phyloP scores from a whole-genome alignment of 345 rosid species.

The Populus davidiana region DNA sequence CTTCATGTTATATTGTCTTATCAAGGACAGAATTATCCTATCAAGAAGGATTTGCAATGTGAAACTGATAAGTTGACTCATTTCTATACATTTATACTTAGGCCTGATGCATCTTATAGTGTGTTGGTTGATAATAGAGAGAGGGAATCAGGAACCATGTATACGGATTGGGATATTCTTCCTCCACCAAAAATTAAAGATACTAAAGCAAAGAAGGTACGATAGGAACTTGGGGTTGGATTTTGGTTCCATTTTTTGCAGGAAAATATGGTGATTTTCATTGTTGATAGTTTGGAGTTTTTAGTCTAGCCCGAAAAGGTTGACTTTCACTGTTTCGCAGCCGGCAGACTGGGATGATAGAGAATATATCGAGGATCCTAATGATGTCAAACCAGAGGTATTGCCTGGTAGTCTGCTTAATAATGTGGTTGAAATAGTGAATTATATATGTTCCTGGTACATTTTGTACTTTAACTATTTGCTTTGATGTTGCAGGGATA shows the following conservation, averaged over 20 bases:
- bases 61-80: conserved; percentile 90
- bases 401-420: conserved; percentile 2
- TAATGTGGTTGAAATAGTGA: background rate
- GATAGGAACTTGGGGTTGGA: background rate
- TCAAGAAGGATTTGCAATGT: conserved; percentile 83
- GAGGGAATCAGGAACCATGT: conserved; percentile 88
- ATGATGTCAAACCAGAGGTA: conserved; percentile 81
- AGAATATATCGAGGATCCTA: conserved; percentile 83
- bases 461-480: conserved; percentile 7
- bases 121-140: conserved; percentile 79
- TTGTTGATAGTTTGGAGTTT: background rate
- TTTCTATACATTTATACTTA: conserved; percentile 88
- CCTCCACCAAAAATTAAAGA: conserved; percentile 80
- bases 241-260: background rate
- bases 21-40: conserved; percentile 93
- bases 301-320: background rate
- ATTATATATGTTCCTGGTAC: conserved; percentile 5
- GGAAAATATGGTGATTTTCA: background rate
- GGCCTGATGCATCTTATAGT: conserved; percentile 89
- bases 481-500: conserved; percentile 33
- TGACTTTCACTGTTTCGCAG: conserved; percentile 34
- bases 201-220: conserved; percentile 75
- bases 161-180: conserved; percentile 92
- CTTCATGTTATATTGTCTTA: conserved; percentile 83
- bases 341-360: conserved; percentile 92